Conservation (phyloP, 2,329 filamentous ascomycete genomes). For the Tolypocladium ovalisporum region DNA sequence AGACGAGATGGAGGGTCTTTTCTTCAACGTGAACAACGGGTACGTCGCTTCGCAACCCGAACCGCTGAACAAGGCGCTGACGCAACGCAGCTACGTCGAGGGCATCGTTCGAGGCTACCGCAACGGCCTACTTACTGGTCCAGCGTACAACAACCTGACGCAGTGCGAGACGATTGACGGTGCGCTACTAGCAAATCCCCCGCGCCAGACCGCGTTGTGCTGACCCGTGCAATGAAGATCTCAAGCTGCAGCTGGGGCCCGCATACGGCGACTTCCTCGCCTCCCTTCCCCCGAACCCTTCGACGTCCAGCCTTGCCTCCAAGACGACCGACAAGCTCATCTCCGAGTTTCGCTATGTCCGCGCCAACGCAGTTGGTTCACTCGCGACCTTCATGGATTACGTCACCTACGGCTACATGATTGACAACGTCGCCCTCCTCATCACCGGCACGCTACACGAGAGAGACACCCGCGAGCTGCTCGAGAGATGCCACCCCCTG, state of each 20-base stretch:
- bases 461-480: conserved; percentile 85
- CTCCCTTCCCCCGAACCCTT: conserved; percentile 88
- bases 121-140: conserved; percentile 78
- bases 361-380: conserved; percentile 84
- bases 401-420: conserved; percentile 99
- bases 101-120: conserved; percentile 95
- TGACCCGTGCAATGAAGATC: conserved; percentile 45
- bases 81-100: conserved; percentile 68
- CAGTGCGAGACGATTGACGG: conserved; percentile 98
- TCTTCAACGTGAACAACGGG: conserved; percentile 93
- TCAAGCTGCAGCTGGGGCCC: conserved; percentile 94
- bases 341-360: conserved; percentile 91
- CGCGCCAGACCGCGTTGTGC: not conserved
- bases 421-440: conserved; percentile 95
- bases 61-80: conserved; percentile 17
- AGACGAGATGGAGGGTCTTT: conserved; percentile 69
- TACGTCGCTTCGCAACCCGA: conserved; percentile 28
- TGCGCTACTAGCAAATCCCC: conserved; percentile 19
- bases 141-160: conserved; percentile 90
- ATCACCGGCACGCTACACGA: conserved; percentile 98
- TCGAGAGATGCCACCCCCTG: conserved; percentile 91
- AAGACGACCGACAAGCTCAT: conserved; percentile 98
- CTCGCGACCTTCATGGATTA: conserved; percentile 96
- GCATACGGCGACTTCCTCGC: conserved; percentile 96
- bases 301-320: conserved; percentile 84